phyloP scores from a whole-genome alignment of 495 filamentous ascomycete species.

The Podospora didyma region DNA sequence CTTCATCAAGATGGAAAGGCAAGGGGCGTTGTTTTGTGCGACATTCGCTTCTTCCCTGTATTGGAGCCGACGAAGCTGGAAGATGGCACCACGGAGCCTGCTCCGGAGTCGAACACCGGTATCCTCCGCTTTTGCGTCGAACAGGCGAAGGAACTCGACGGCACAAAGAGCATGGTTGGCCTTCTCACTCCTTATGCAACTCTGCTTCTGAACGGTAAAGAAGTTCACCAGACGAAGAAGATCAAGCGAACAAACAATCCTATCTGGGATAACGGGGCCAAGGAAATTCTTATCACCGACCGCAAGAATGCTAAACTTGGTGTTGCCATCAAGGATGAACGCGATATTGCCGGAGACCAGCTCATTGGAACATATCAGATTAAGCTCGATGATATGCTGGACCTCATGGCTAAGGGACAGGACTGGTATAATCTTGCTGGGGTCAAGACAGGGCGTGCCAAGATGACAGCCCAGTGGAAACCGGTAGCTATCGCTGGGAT shows the following conservation, averaged over 20 bases:
- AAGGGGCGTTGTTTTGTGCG: slow-evolving; percentile 72
- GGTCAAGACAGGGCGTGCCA: slow-evolving; percentile 76
- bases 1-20: slow-evolving; percentile 79
- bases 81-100: slow-evolving; percentile 71
- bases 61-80: slow-evolving; percentile 66
- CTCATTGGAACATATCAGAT: slow-evolving; percentile 89
- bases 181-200: slow-evolving; percentile 85
- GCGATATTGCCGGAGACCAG: slow-evolving; percentile 77
- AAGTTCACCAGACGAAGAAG: slow-evolving; percentile 78
- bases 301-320: slow-evolving; percentile 84
- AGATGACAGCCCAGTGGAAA: slow-evolving; percentile 90
- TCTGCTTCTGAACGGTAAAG: slow-evolving; percentile 83
- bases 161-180: slow-evolving; percentile 82
- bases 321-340: slow-evolving; percentile 90
- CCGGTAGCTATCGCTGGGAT: slow-evolving; percentile 79
- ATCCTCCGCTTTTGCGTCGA: slow-evolving; percentile 89
- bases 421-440: slow-evolving; percentile 92
- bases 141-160: slow-evolving; percentile 93
- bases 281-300: slow-evolving; percentile 91
- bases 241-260: slow-evolving; percentile 96
- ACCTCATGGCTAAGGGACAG: slow-evolving; percentile 85
- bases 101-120: slow-evolving; percentile 87
- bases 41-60: slow-evolving; percentile 94
- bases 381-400: slow-evolving; percentile 87
- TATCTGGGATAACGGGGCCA: slow-evolving; percentile 83